Conservation (phyloP, 768 basidiomycete genomes). For the Termitomyces sp. region DNA sequence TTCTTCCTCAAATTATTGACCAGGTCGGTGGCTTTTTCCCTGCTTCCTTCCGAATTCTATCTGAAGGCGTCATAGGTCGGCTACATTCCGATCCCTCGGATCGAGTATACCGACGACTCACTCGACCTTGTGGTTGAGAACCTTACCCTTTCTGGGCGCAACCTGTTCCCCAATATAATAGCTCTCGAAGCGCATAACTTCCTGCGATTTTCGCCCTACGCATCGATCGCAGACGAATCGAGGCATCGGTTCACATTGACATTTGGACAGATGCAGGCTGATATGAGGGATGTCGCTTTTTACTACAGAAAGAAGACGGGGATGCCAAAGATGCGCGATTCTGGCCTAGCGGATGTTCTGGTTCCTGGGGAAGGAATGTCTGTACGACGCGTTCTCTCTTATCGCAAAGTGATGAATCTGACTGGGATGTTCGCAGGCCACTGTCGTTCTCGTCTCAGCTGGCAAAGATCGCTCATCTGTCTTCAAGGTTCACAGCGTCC, state of each 20-base stretch:
- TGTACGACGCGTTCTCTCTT: constrained; percentile 30
- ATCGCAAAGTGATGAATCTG: not conserved
- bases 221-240: constrained; percentile 46
- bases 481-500: constrained; percentile 66
- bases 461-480: constrained; percentile 64
- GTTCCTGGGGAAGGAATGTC: constrained; percentile 81
- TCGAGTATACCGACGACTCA: constrained; percentile 87
- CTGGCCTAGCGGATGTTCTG: constrained; percentile 80
- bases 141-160: constrained; percentile 80
- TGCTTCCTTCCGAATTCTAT: no score
- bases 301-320: constrained; percentile 85
- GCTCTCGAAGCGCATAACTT: constrained; percentile 75
- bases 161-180: constrained; percentile 82
- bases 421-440: constrained; percentile 30
- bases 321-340: constrained; percentile 74
- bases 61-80: constrained; percentile 43
- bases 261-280: constrained; percentile 84
- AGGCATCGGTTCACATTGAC: constrained; percentile 73
- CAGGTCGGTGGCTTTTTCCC: constrained; percentile 38
- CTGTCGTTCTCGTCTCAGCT: constrained; percentile 54
- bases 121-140: constrained; percentile 94
- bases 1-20: constrained; percentile 74
- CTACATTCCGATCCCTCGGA: constrained; percentile 85
- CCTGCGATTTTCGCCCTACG: constrained; percentile 82
- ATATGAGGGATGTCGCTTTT: constrained; percentile 92